Evolutionary conservation across 2,329 filamentous ascomycete species (phyloP).

Genomic region (Hymenoscyphus occultus): DNA sequence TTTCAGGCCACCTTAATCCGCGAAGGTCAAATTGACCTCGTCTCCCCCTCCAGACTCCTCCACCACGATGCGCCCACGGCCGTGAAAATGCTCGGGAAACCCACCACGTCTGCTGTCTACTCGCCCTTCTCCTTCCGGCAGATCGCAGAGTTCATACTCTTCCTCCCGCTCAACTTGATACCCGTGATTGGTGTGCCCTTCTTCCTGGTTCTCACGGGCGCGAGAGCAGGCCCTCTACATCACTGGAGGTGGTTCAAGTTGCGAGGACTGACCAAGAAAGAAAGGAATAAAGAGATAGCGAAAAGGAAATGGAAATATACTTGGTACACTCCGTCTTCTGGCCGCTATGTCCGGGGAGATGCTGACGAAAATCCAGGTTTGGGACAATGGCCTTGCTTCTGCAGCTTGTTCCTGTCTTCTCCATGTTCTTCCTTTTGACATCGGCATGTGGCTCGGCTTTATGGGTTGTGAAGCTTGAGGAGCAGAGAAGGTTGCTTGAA

Average conservation of each 20-base stretch:
- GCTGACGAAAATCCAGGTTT: conserved; percentile 51
- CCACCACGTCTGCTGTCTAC: conserved; percentile 72
- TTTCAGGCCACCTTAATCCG: conserved; percentile 66
- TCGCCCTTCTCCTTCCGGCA: conserved; percentile 89
- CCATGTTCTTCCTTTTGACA: conserved; percentile 92
- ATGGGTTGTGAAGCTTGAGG: conserved; percentile 79
- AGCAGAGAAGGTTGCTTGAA: conserved; percentile 36
- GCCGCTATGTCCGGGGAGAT: background rate
- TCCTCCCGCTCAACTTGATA: conserved; percentile 81
- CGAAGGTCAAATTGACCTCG: conserved; percentile 65
- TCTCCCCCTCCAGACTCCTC: conserved; percentile 63
- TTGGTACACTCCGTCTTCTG: conserved; percentile 49
- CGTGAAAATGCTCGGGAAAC: conserved; percentile 78
- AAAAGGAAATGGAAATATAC: conserved; percentile 76
- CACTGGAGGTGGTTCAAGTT: conserved; percentile 91
- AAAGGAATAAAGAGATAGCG: conserved; percentile 68
- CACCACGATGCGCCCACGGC: conserved; percentile 67
- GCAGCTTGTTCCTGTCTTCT: conserved; percentile 83
- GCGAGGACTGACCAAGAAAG: conserved; percentile 67
- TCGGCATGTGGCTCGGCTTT: conserved; percentile 80
- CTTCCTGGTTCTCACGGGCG: conserved; percentile 85
- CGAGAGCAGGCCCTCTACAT: conserved; percentile 80
- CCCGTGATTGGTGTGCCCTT: conserved; percentile 78
- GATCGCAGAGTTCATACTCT: conserved; percentile 77
- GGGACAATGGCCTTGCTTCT: conserved; percentile 80